Conservation (phyloP, 1,284 basidiomycete genomes). For the Microbotryum lychnidis-dioicae region DNA sequence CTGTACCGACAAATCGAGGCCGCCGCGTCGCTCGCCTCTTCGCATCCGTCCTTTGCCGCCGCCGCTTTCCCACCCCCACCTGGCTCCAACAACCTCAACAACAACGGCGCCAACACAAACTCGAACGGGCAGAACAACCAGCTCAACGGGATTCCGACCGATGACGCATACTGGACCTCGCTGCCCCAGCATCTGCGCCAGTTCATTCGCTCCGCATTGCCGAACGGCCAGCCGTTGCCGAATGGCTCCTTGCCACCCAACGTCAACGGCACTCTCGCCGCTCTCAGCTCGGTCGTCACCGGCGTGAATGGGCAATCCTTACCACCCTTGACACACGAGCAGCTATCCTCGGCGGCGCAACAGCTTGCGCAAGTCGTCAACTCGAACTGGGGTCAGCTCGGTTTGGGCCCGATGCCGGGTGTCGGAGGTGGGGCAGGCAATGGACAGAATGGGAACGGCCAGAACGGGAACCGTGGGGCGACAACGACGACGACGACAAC, state of each 20-base stretch:
- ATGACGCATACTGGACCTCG: slow-evolving; percentile 54
- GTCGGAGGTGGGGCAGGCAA: background rate
- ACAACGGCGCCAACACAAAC: slow-evolving; percentile 1
- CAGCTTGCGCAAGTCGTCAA: slow-evolving; percentile 39
- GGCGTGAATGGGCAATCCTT: slow-evolving; percentile 20
- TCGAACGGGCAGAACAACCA: background rate
- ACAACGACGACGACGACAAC: slow-evolving; percentile 12
- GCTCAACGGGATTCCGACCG: slow-evolving; percentile 35
- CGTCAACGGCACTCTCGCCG: slow-evolving; percentile 33
- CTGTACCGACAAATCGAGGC: slow-evolving; percentile 52
- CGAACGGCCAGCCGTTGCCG: slow-evolving; percentile 15
- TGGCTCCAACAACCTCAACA: background rate
- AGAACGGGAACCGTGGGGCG: slow-evolving; percentile 6
- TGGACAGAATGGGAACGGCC: slow-evolving; percentile 5
- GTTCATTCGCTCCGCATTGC: slow-evolving; percentile 52
- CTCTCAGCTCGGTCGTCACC: slow-evolving; percentile 11
- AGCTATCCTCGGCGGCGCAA: slow-evolving; percentile 36
- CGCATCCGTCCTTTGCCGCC: slow-evolving; percentile 27
- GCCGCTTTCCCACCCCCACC: slow-evolving; percentile 21
- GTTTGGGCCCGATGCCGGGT: slow-evolving; percentile 24
- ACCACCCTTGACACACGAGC: slow-evolving; percentile 36
- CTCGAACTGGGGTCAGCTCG: slow-evolving; percentile 34
- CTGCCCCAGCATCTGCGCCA: slow-evolving; percentile 50
- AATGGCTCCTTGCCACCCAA: slow-evolving; percentile 20
- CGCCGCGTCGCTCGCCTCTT: slow-evolving; percentile 38